Conservation (phyloP, 1,284 basidiomycete species). For the Trichosporon faecale region DNA sequence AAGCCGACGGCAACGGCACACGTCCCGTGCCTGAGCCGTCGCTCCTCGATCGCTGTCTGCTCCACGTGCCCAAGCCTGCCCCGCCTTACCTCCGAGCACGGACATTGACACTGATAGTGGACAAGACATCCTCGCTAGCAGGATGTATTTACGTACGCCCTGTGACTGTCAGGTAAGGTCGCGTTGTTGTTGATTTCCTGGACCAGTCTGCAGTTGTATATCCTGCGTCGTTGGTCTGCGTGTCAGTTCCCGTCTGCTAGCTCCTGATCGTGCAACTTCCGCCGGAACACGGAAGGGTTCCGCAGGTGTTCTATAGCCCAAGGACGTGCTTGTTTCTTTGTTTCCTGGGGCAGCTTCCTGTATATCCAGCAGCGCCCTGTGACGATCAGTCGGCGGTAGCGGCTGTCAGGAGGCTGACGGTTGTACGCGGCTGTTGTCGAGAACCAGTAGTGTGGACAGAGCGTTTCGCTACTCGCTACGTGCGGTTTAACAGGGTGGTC, state of each 20-base stretch:
- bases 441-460: background rate
- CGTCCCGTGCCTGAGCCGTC: background rate
- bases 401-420: background rate
- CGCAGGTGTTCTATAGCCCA: background rate
- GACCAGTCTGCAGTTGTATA: background rate
- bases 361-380: background rate
- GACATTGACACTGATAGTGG: background rate
- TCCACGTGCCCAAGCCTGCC: background rate
- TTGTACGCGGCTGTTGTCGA: background rate
- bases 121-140: background rate
- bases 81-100: slow-evolving; percentile 6
- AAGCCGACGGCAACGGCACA: slow-evolving; percentile 1
- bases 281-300: background rate
- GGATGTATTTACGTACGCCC: background rate
- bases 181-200: background rate
- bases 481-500: background rate
- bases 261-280: background rate
- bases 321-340: background rate
- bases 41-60: background rate
- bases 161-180: background rate
- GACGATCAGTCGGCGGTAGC: background rate
- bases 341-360: background rate
- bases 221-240: background rate
- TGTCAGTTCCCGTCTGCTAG: background rate
- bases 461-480: background rate